Evolutionary conservation across 2,329 filamentous ascomycete genomes (phyloP).

Genomic region (Colletotrichum truncatum): DNA sequence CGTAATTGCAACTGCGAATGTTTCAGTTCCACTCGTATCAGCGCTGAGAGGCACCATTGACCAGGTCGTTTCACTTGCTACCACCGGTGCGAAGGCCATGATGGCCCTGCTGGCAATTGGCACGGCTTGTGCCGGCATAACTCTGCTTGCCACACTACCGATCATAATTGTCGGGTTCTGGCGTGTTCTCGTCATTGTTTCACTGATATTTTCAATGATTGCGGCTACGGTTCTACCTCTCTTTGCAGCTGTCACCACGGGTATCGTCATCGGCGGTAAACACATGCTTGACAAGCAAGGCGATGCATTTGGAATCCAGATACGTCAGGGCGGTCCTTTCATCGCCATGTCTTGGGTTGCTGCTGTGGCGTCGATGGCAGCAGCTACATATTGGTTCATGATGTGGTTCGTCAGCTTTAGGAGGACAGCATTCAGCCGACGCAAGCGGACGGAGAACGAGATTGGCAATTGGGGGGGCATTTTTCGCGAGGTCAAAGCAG

Average conservation of each 20-base stretch:
- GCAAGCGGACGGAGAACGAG: slow-evolving; percentile 30
- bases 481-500: slow-evolving; percentile 32
- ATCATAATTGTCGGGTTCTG: slow-evolving; percentile 27
- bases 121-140: slow-evolving; percentile 22
- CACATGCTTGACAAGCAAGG: slow-evolving; percentile 14
- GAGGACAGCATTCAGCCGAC: slow-evolving; percentile 31
- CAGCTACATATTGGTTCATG: slow-evolving; percentile 32
- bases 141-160: slow-evolving; percentile 29
- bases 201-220: slow-evolving; percentile 22
- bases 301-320: slow-evolving; percentile 27
- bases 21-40: slow-evolving; percentile 34
- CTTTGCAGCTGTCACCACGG: slow-evolving; percentile 30
- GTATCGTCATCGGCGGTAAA: slow-evolving; percentile 24
- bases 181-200: slow-evolving; percentile 25
- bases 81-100: slow-evolving; percentile 29
- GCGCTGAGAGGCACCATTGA: slow-evolving; percentile 27
- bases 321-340: slow-evolving; percentile 25
- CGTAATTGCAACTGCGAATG: slow-evolving; percentile 32
- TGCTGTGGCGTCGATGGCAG: slow-evolving; percentile 18
- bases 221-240: slow-evolving; percentile 14
- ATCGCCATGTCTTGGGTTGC: slow-evolving; percentile 34
- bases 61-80: slow-evolving; percentile 28
- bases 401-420: slow-evolving; percentile 37
- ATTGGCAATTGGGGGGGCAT: slow-evolving; percentile 36
- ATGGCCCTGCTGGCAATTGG: slow-evolving; percentile 33